Evolutionary conservation across 306 rosid genomes (phyloP), one percentile per base, ranked within the genome.

Genomic region (Malus domestica): DNA sequence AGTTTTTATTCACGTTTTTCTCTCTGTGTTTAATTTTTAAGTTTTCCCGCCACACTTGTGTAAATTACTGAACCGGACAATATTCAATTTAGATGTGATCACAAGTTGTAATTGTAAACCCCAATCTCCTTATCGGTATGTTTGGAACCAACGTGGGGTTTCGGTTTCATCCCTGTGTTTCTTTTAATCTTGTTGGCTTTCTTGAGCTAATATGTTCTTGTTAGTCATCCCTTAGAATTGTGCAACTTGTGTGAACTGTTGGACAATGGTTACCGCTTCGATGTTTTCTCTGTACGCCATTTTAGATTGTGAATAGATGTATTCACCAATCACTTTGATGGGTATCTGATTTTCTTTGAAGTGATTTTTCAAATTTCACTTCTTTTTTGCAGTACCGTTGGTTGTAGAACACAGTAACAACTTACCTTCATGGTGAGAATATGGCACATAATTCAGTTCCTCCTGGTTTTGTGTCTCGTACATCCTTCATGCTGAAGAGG

Each of bases 381-480:
- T 75, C 58, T 66, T 15, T 22, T 46, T 46, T 25, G 29, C 85
- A 82, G 90, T n/a, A 67, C 67, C 29, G 78, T 88, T 76, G 87
- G 81, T 73, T 60, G 82, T 32, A 71, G 68, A 68, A 73, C 76
- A 68, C 38, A 12, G 30, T 27, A 60, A 75, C 83, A 66, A 60
- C n/a, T 49, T 22, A 67, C 74, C 69, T 62, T 66, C 25, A 67
- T 66, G 55, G 66, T 54, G 72, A 80, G 72, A 81, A 72, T 74
- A 73, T 72, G 80, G 44, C 55, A 69, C 60, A 69, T 78, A 79
- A 80, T 73, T 63, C 89, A 15, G 80, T 58, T 68, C 96, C 99
- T 25, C 97, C 97, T 3, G 96, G 97, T 76, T 92, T 89, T 75
- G 83, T 61, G 42, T 86, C 92, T 72, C 87, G 74, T 25, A 89